Base-by-base conservation (phyloP, 176 grass and related monocot species). In the Coix lacrymajobi region DNA sequence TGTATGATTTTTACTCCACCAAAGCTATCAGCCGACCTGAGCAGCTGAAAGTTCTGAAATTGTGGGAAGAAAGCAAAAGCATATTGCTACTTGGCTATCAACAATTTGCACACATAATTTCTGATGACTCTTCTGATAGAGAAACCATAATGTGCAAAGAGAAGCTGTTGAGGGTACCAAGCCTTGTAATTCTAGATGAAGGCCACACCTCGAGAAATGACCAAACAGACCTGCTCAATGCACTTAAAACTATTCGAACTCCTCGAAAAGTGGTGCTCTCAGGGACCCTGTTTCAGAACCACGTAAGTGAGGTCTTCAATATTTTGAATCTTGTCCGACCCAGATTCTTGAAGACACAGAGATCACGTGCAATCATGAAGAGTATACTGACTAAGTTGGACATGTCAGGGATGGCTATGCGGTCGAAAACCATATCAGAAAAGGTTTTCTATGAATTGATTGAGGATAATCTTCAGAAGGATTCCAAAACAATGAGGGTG, bases 111-210 rank as follows among this genome's bases (percentile, higher is more conserved):
- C 61, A 69, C 62, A 90, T 97, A 61, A 69, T 94, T 66, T 90
- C 74, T 48, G 89, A 89, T 38, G 45, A 69, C 7, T 69, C 67
- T 66, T 38, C 60, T 76, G 84, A 83, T 79, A 75, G 31, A 32
- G 63, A 76, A 64, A 80, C 79, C 40, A 48, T 70, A 52, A 75
- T 83, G 79, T 92, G 90, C 60, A 76, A 52, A 49, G 85, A 94
- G 43, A 90, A 81, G 85, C 62, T 97, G 71, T 75, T 94, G 46
- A 89, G 83, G 52, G 38, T 97, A 39, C 94, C 92, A 39, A 85
- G 77, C 66, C 90, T 97, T 81, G 88, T 97, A 68, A 92, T 92
- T 84, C 77, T 97, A 57, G 94, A 97, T 87, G 94, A 97, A 94
- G 92, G 92, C 49, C 94, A 97, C 84, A 97, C 91, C 52, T 90